Base-by-base conservation (phyloP, 352 stramenopile species). In the Globisporangium apiculatum region DNA sequence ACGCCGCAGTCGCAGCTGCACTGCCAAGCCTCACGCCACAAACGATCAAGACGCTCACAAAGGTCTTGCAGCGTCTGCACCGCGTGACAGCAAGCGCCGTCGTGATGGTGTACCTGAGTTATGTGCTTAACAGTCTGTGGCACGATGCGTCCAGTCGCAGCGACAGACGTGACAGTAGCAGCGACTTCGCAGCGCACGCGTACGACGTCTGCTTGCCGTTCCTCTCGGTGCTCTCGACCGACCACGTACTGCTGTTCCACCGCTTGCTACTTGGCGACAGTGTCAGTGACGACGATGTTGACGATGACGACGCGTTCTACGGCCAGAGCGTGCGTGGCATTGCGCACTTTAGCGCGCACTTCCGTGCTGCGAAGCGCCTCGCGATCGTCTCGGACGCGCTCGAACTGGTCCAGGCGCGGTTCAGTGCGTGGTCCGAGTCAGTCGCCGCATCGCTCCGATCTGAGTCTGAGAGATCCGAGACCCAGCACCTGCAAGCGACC, bases 11-110 rank as follows among this genome's bases (percentile, higher is more conserved):
- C 40, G 51, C 75, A 51, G 76, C 76, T 3, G 71, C 75, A 17
- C 57, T 67, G 0, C 76, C 79, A 0, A 74, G 87, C 53, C 60
- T 91, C 14, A 90, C 58, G 10, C 62, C 55, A 51, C 78, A 82
- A 36, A 82, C 72, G 4, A 76, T 92, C 63, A 90, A 90, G 55
- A 65, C 84, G 47, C 61, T 87, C 14, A 89, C 78, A 0, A 92
- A 90, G 53, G 75, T 92, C 17, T 57, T 92, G 47, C 78, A 83
- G 51, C 88, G 87, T 46, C 46, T 90, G 5, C 70, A 90, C 52
- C 66, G 67, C 17, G 71, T 90, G 42, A 78, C 66, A 5, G 55
- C 80, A 11, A 89, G 78, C 57, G 53, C 76, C 4, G 77, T 91
- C 41, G 75, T 92, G 7, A 71, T 89, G 56, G 73, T 91, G 47